phyloP scores from a whole-genome alignment of 768 basidiomycete species.

The Piloderma croceum region DNA sequence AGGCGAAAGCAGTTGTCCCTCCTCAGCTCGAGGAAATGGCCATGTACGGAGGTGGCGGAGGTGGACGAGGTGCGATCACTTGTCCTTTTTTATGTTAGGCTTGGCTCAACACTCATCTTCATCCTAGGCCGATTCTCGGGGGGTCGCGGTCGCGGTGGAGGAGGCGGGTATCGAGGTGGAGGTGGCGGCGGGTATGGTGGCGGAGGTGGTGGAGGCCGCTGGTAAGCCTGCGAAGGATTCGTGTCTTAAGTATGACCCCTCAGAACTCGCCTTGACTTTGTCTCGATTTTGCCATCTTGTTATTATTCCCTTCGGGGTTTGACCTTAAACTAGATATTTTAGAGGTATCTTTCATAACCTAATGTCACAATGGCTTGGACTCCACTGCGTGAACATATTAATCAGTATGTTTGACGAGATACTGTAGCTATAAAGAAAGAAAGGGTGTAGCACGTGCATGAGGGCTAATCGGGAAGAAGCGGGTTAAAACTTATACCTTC shows the following conservation, averaged over 20 bases:
- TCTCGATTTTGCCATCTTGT: not conserved
- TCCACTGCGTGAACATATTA: no score
- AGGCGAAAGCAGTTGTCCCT: conserved; percentile 82
- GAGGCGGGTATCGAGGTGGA: conserved; percentile 36
- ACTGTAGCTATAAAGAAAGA: no score
- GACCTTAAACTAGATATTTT: not conserved
- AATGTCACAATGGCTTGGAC: no score
- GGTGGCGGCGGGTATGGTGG: conserved; percentile 38
- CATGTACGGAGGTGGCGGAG: conserved; percentile 47
- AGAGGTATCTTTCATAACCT: no score
- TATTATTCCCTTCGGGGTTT: not conserved
- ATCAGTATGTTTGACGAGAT: no score
- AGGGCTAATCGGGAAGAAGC: no score
- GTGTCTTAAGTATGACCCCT: no score
- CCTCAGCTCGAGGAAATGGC: conserved; percentile 84
- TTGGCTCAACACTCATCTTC: no score
- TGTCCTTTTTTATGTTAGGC: no score
- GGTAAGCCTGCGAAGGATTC: conserved; percentile 20
- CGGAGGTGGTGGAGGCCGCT: conserved; percentile 29
- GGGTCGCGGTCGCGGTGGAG: conserved; percentile 35
- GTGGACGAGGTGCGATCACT: no score
- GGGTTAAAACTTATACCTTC: no score
- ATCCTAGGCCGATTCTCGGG: not conserved
- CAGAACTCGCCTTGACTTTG: not conserved
- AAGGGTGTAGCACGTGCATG: no score